These are phyloP conservation scores for Rickenella mellea DNA, from an alignment of 768 basidiomycete genomes.

Conservation along the genomic window DNA sequence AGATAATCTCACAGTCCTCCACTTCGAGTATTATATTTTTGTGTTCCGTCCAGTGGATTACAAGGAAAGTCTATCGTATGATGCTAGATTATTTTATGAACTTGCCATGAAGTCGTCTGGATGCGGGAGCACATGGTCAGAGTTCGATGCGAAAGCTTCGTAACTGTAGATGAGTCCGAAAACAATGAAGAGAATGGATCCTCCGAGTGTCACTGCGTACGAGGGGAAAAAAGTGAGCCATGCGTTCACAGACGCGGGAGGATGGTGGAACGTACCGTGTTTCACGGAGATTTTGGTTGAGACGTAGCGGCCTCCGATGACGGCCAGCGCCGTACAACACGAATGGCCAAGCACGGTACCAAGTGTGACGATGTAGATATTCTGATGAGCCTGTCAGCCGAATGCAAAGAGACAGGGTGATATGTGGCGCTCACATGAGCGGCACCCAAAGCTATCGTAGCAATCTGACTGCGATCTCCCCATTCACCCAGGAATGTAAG, in stretches of 20 bases:
- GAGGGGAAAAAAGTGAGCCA: not conserved
- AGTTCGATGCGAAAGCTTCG: slow-evolving; percentile 34
- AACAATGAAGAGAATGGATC: slow-evolving; percentile 72
- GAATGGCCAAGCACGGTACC: slow-evolving; percentile 88
- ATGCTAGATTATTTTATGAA: too few species aligned
- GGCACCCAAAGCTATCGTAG: slow-evolving; percentile 91
- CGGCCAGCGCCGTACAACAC: slow-evolving; percentile 80
- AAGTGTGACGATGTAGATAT: slow-evolving; percentile 81
- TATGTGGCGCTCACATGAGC: slow-evolving; percentile 61
- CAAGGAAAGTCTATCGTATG: too few species aligned
- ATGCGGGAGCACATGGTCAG: not conserved
- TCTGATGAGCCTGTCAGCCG: slow-evolving; percentile 35
- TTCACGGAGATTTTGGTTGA: slow-evolving; percentile 94
- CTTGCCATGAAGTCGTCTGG: too few species aligned
- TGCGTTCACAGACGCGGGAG: not conserved
- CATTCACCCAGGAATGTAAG: slow-evolving; percentile 98
- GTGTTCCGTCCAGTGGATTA: too few species aligned
- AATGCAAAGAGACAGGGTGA: not conserved
- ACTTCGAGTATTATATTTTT: too few species aligned
- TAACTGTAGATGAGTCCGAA: slow-evolving; percentile 76
- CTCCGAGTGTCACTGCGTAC: slow-evolving; percentile 66
- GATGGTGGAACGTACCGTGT: slow-evolving; percentile 50
- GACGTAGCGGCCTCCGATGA: slow-evolving; percentile 87
- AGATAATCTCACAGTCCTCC: too few species aligned
- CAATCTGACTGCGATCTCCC: slow-evolving; percentile 96